Evolutionary conservation across 148 eudicot genomes (phyloP), one percentile per base, ranked within the genome.

Genomic region (Vaccinium myrtillus): DNA sequence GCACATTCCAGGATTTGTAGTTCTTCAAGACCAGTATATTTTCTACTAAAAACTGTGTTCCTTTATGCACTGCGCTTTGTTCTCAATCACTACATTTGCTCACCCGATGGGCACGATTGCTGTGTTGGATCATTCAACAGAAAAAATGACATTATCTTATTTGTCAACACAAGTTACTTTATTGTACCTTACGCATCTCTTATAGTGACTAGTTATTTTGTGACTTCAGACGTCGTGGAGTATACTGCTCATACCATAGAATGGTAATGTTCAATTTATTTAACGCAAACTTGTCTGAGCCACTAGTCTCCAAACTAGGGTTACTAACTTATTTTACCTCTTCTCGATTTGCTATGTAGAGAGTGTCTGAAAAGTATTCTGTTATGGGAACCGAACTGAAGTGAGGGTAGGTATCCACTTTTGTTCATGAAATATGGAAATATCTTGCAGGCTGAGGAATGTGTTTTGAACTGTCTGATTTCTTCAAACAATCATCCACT

Each of bases 211-310:
- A 27, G 55, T 25, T 27, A 23, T 65, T 83, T 18, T 84, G 73
- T 85, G 67, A 79, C 87, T 86, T 85, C 95, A 97, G 99, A 49
- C 96, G 94, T n/a, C 90, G 86, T 69, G 93, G 95, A 85, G 87
- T 87, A 84, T 92, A 92, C 87, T 97, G 99, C 93, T 87, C 86
- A 87, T 92, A 75, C 87, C 99, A 95, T 89, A 90, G 91, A 87
- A 91, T 85, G 89, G 99, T 95, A 88, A 86, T 89, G 67, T 71
- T 83, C 23, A 65, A 16, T 69, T 79, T 48, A 79, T 46, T 80
- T 55, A 53, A 65, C 43, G 27, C 49, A 46, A 53, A 84, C 70
- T 65, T 56, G 23, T 51, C 10, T 18, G 6, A 51, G n/a, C 71
- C 43, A 74, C 16, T 77, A 43, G 79, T 53, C 10, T 49, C 32